Percentiles rank a stretch among this genome's conserved stretches.
Evolutionary conservation across 2,329 filamentous ascomycete species (phyloP).

Genomic region (Cercospora janseana): DNA sequence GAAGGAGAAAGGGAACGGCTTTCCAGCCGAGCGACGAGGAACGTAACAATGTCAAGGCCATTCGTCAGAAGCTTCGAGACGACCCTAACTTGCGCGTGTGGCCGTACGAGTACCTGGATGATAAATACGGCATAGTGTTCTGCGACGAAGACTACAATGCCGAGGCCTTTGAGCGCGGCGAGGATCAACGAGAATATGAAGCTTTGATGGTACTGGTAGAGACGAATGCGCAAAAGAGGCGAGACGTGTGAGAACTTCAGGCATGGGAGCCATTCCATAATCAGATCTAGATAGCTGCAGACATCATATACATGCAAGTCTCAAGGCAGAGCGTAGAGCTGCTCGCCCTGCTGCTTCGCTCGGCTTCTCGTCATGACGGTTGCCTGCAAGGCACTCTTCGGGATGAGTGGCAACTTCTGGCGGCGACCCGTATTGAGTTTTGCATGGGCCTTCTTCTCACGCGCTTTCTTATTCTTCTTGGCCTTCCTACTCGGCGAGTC

Average conservation of each 20-base stretch:
- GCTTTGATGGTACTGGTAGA: not conserved
- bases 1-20: not conserved
- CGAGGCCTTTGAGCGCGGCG: constrained; percentile 4
- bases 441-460: constrained; percentile 4
- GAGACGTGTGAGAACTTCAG: not conserved
- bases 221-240: not conserved
- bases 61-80: not conserved
- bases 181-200: constrained; percentile 10
- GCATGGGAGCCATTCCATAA: not conserved
- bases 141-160: constrained; percentile 2
- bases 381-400: not conserved
- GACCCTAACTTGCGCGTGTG: constrained; percentile 2
- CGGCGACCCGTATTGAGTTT: constrained; percentile 6
- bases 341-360: not conserved
- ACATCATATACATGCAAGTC: not conserved
- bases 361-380: not conserved
- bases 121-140: constrained; percentile 1
- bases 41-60: not conserved
- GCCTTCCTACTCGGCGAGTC: constrained; percentile 1
- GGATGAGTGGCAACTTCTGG: constrained; percentile 2
- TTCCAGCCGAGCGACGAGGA: not conserved
- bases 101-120: constrained; percentile 7
- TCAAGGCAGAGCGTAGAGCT: constrained; percentile 4
- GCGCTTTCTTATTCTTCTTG: constrained; percentile 5
- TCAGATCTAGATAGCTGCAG: not conserved